phyloP scores from a whole-genome alignment of 2,329 filamentous ascomycete species.

The Talaromyces sp. region DNA sequence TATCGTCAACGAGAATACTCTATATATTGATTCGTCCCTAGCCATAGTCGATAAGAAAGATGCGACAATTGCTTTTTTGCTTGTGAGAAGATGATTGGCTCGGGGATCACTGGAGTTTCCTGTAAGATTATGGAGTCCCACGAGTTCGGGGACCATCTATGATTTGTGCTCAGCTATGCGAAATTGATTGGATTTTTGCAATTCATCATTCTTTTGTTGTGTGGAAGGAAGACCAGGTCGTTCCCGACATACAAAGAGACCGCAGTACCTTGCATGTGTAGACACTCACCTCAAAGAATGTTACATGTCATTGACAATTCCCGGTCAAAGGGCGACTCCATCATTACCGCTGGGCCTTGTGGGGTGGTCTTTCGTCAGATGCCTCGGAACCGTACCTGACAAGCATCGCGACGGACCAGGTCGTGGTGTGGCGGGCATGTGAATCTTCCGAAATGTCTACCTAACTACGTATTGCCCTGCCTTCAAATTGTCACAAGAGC shows the following conservation, averaged over 20 bases:
- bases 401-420: background rate
- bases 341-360: background rate
- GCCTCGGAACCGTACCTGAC: background rate
- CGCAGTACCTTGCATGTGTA: background rate
- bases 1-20: too few species aligned
- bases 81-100: constrained; percentile 13
- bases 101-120: background rate
- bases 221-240: background rate
- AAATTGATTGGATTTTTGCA: background rate
- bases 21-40: background rate
- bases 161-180: background rate
- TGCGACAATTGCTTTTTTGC: background rate
- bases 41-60: background rate
- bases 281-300: background rate
- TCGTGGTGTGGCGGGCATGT: background rate
- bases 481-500: background rate
- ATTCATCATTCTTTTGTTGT: background rate
- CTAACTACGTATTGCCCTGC: too few species aligned
- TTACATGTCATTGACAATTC: background rate
- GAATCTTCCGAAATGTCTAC: too few species aligned
- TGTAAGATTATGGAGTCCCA: background rate
- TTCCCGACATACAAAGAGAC: background rate
- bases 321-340: background rate
- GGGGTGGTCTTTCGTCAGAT: background rate
- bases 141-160: constrained; percentile 14